Conservation (phyloP, 75 land plant species). For the Gnetum montanum region DNA sequence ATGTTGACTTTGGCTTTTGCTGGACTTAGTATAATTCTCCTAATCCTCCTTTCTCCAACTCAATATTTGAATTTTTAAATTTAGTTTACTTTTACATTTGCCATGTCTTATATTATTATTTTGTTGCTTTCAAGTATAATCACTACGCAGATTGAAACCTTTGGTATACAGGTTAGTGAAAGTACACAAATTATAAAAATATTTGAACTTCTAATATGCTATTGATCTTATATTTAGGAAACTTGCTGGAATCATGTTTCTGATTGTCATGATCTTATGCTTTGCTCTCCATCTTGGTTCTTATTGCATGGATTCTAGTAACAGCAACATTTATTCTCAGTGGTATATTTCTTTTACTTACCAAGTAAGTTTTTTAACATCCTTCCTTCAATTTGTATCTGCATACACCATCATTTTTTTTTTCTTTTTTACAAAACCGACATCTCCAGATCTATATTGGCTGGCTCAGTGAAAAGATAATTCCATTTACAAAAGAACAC, state of each 20-base stretch:
- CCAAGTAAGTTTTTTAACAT: constrained; percentile 8
- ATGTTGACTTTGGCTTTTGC: constrained; percentile 75
- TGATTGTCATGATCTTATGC: background rate
- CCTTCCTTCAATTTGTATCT: no score
- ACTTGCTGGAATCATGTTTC: background rate
- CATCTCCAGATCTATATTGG: no score
- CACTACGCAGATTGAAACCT: background rate
- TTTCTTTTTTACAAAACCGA: no score
- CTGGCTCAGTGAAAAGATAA: no score
- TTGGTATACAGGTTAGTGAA: background rate
- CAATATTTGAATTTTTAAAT: background rate
- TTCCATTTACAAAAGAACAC: no score
- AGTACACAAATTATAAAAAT: background rate
- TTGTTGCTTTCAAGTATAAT: background rate
- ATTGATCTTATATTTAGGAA: background rate
- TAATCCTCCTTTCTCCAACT: background rate
- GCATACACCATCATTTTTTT: no score
- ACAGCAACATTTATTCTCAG: constrained; percentile 6
- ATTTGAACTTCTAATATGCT: background rate
- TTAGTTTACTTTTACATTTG: background rate
- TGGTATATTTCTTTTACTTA: constrained; percentile 4
- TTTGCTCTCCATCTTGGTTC: constrained; percentile 3
- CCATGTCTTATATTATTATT: background rate
- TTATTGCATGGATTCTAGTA: constrained; percentile 8
- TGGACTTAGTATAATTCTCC: constrained; percentile 57